Conservation (phyloP, 192 early-diverging fungal species). For the Phlyctochytrium arcticum region DNA sequence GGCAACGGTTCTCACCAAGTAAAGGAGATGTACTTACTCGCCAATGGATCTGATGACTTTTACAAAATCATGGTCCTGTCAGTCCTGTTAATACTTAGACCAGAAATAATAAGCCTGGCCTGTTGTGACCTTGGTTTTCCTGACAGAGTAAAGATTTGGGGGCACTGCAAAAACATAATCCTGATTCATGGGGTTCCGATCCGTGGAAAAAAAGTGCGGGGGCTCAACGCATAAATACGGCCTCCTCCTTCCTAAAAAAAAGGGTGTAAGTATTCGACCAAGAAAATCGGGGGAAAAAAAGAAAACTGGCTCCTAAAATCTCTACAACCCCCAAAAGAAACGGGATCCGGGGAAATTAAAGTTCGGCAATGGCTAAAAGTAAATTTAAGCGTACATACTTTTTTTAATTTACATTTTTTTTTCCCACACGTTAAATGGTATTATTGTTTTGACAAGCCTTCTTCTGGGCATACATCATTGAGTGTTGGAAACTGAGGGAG, state of each 20-base stretch:
- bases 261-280: slow-evolving; percentile 4
- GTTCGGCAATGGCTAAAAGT: slow-evolving; percentile 15
- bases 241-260: neutral
- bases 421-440: neutral
- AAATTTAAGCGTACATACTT: slow-evolving; percentile 24
- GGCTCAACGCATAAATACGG: neutral
- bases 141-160: slow-evolving; percentile 52
- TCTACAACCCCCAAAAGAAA: neutral
- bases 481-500: slow-evolving; percentile 86
- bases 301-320: neutral
- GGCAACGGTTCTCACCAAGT: too few species aligned
- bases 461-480: too few species aligned
- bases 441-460: too few species aligned
- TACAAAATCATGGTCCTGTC: too few species aligned
- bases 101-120: too few species aligned
- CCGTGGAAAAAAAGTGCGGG: slow-evolving; percentile 28
- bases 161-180: slow-evolving; percentile 27
- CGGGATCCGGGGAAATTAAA: slow-evolving; percentile 27
- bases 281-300: slow-evolving; percentile 1
- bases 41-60: too few species aligned
- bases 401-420: neutral
- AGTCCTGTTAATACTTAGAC: too few species aligned
- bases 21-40: too few species aligned
- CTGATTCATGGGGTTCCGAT: slow-evolving; percentile 25
- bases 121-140: too few species aligned